Evolutionary conservation across 1,284 basidiomycete species (phyloP).

Genomic region (Trametes pubescens): DNA sequence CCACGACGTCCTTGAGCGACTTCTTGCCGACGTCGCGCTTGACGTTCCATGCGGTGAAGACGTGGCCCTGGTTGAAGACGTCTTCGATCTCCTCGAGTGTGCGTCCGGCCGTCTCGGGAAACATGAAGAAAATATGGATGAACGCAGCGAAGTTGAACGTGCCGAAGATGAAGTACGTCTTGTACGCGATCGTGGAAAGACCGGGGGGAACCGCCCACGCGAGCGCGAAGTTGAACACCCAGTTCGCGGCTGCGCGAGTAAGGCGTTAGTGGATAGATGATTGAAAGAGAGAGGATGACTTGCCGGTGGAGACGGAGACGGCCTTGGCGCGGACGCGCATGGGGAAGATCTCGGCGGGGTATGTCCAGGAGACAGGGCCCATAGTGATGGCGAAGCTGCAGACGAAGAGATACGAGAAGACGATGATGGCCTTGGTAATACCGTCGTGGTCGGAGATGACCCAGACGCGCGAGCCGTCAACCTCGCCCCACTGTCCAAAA

Average conservation of each 20-base stretch:
- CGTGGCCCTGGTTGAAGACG: constrained; percentile 72
- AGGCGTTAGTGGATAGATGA: neutral
- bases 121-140: constrained; percentile 77
- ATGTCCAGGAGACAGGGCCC: constrained; percentile 62
- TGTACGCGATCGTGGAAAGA: constrained; percentile 50
- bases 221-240: constrained; percentile 77
- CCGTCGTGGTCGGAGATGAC: constrained; percentile 62
- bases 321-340: constrained; percentile 79
- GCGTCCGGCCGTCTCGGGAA: constrained; percentile 76
- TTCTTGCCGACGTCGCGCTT: constrained; percentile 67
- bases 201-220: constrained; percentile 60
- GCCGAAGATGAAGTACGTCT: constrained; percentile 77
- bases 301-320: constrained; percentile 65
- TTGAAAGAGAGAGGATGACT: constrained; percentile 26
- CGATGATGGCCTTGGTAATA: constrained; percentile 75
- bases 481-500: constrained; percentile 68
- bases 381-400: constrained; percentile 80
- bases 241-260: constrained; percentile 57
- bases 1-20: constrained; percentile 56
- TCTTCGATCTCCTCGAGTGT: constrained; percentile 82
- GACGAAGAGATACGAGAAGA: constrained; percentile 80
- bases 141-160: constrained; percentile 78
- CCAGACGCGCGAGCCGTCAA: constrained; percentile 60
- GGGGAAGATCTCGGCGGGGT: constrained; percentile 61
- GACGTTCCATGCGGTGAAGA: constrained; percentile 77